phyloP scores from a whole-genome alignment of 116 monocot genomes.

The Thalassia testudinum region DNA sequence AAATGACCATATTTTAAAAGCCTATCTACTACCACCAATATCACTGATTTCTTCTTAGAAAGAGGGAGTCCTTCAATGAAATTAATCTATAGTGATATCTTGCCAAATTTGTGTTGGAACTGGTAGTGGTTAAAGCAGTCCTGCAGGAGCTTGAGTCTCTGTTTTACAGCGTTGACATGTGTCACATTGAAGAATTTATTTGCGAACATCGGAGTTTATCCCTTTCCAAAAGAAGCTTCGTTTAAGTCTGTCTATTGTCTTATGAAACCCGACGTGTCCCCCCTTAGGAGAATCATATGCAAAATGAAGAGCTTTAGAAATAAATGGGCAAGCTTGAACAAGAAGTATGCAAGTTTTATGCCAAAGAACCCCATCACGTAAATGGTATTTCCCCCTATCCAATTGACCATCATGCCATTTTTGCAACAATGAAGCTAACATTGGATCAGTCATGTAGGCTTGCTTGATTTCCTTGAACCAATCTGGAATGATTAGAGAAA shows the following conservation, averaged over 20 bases:
- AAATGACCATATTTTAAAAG: conserved; percentile 5
- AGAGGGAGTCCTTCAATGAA: conserved; percentile 9
- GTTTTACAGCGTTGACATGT: conserved; percentile 2
- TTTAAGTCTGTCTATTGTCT: not conserved
- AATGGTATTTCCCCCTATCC: not conserved
- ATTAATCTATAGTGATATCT: conserved; percentile 7
- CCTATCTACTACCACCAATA: conserved; percentile 10
- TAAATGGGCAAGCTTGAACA: not conserved
- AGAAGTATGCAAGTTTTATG: not conserved
- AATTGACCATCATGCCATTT: not conserved
- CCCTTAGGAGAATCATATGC: not conserved
- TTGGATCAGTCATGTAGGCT: not conserved
- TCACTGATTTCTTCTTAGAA: not conserved
- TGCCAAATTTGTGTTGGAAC: conserved; percentile 1
- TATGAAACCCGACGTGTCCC: not conserved
- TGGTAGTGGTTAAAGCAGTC: conserved; percentile 7
- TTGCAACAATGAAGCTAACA: not conserved
- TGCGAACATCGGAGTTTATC: not conserved
- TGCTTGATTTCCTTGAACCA: not conserved
- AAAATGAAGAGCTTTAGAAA: not conserved
- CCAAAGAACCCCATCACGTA: not conserved
- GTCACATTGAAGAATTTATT: not conserved
- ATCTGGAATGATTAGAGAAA: not conserved
- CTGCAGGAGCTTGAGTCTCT: not conserved
- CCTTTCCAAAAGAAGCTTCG: not conserved